These are phyloP conservation scores for Coprinopsis marcescibilis DNA, from an alignment of 768 basidiomycete species.

Conservation along the genomic window DNA sequence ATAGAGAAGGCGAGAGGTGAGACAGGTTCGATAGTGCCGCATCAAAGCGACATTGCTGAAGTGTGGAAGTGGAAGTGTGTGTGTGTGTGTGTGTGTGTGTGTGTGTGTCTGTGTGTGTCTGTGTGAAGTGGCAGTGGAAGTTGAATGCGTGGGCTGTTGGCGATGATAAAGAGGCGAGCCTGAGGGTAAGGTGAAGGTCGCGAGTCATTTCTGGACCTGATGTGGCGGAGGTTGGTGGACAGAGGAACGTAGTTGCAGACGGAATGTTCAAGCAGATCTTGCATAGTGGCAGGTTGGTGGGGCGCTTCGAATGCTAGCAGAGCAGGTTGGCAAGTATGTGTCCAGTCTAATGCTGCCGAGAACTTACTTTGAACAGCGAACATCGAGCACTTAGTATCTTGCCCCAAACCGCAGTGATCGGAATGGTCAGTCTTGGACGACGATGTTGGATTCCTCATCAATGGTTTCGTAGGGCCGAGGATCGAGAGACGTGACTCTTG, in stretches of 20 bases:
- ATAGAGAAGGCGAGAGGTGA: constrained; percentile 44
- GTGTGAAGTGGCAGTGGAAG: neutral
- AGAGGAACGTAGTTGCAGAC: constrained; percentile 66
- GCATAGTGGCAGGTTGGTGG: constrained; percentile 57
- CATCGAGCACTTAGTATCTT: constrained; percentile 68
- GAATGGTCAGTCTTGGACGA: constrained; percentile 27
- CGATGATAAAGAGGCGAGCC: constrained; percentile 34
- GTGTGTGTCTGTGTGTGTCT: too few relatives aligned
- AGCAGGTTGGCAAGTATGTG: constrained; percentile 9
- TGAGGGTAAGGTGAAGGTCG: constrained; percentile 70
- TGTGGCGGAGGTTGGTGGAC: constrained; percentile 63
- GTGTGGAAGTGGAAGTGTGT: constrained; percentile 19
- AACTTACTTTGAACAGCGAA: constrained; percentile 67
- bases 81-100: too few relatives aligned
- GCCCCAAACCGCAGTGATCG: constrained; percentile 40
- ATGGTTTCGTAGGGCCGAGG: constrained; percentile 79
- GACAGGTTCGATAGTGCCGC: constrained; percentile 35
- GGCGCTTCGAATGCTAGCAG: constrained; percentile 67
- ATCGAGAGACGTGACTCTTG: constrained; percentile 52
- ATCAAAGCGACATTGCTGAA: constrained; percentile 43
- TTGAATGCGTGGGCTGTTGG: neutral
- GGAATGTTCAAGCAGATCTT: constrained; percentile 67
- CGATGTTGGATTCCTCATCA: constrained; percentile 49
- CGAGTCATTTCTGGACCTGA: constrained; percentile 64
- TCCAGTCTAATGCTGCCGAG: neutral